These are phyloP conservation scores for Magnaporthiopsis rhizophila DNA, from an alignment of 2,329 filamentous ascomycete species.

Conservation along the genomic window DNA sequence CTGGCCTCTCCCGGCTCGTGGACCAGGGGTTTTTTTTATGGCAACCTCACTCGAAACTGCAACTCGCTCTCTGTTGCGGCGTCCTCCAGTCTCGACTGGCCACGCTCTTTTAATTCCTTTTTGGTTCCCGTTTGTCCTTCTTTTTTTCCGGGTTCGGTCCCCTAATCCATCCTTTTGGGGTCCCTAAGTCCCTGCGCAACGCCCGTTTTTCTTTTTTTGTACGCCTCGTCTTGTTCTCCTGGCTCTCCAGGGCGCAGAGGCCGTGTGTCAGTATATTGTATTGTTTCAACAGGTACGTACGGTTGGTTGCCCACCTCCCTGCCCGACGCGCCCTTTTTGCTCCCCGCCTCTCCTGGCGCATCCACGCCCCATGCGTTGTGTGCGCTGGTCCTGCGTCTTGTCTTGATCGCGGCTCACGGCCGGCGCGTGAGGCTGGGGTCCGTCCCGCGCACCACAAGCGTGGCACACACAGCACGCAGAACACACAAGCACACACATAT, in stretches of 20 bases:
- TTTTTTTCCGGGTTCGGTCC: not conserved
- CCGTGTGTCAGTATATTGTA: slow-evolving; percentile 23
- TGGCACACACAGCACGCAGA: not conserved
- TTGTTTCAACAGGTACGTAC: slow-evolving; percentile 8
- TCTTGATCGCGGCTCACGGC: not conserved
- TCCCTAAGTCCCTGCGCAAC: not conserved
- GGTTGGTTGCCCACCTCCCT: not conserved
- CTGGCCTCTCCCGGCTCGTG: not conserved
- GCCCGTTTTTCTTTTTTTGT: slow-evolving; percentile 23
- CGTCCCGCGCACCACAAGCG: not conserved
- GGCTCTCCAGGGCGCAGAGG: slow-evolving; percentile 37
- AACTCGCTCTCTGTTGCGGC: not conserved
- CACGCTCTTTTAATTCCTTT: not conserved
- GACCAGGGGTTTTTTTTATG: not conserved
- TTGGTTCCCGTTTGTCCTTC: not conserved
- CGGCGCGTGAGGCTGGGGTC: not conserved
- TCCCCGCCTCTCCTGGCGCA: not conserved
- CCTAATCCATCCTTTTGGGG: not conserved
- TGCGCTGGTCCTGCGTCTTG: not conserved
- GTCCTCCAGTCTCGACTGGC: not conserved
- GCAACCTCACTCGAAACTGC: not conserved
- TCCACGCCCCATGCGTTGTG: not conserved
- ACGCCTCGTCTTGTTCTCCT: slow-evolving; percentile 24
- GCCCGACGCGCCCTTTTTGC: not conserved
- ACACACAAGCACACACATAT: not conserved